A percentile compares a stretch with the other conserved stretches of the same genome.
phyloP scores from a whole-genome alignment of 805 yeast genomes.

The Naumovozyma castellii region DNA sequence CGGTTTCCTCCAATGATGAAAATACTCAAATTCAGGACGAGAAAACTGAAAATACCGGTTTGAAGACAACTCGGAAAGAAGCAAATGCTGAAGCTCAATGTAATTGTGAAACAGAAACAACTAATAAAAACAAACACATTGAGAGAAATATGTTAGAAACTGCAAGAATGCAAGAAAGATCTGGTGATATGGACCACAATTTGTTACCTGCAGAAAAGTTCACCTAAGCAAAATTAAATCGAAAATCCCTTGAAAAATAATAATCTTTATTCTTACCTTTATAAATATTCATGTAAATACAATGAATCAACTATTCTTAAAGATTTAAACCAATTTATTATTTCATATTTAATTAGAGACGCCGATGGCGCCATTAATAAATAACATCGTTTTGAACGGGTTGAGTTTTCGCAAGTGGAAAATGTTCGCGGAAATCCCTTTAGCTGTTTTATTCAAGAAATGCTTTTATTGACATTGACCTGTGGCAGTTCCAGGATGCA shows the following conservation, averaged over 20 bases:
- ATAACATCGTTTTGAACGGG: neutral
- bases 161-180: conserved; percentile 23
- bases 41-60: neutral
- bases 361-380: too few species aligned
- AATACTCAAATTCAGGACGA: neutral
- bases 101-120: conserved; percentile 8
- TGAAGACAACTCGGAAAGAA: neutral
- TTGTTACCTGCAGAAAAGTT: conserved; percentile 22
- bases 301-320: too few species aligned
- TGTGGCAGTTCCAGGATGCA: too few species aligned
- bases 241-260: too few species aligned
- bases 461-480: too few species aligned
- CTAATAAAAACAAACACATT: conserved; percentile 14
- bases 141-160: conserved; percentile 20
- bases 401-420: too few species aligned
- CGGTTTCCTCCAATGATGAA: neutral
- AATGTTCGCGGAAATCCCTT: neutral
- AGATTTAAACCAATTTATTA: too few species aligned
- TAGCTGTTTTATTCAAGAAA: neutral
- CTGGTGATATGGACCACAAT: conserved; percentile 26
- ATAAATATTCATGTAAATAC: too few species aligned
- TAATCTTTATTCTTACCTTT: too few species aligned
- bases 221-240: too few species aligned
- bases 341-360: too few species aligned
- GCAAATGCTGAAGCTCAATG: conserved; percentile 3